phyloP scores from a whole-genome alignment of 1,284 basidiomycete species.

The Ganoderma resinaceum region DNA sequence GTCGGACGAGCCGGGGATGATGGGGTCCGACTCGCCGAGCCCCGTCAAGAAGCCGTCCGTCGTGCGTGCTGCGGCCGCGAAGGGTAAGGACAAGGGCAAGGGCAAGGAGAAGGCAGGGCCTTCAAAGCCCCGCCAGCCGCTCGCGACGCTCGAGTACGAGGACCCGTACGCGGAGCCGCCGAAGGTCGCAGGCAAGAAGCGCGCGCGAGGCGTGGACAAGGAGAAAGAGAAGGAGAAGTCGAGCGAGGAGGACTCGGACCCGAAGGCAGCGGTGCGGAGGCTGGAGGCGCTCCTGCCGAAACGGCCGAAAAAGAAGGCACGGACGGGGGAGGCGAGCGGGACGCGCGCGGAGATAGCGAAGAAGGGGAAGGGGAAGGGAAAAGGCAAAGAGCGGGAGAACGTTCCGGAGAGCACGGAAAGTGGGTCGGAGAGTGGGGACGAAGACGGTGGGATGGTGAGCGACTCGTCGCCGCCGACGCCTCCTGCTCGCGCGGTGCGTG shows the following conservation, averaged over 20 bases:
- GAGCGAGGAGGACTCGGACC: slow-evolving; percentile 33
- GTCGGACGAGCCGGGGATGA: slow-evolving; percentile 20
- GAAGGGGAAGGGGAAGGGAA: slow-evolving; percentile 16
- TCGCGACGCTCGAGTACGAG: slow-evolving; percentile 27
- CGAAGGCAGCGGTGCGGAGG: slow-evolving; percentile 30
- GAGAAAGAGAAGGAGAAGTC: slow-evolving; percentile 14
- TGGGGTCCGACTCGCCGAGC: slow-evolving; percentile 19
- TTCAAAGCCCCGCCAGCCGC: slow-evolving; percentile 15
- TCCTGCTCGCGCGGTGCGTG: slow-evolving; percentile 18
- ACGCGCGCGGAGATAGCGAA: slow-evolving; percentile 17
- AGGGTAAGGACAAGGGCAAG: not conserved
- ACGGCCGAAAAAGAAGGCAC: slow-evolving; percentile 24
- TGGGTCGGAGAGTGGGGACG: slow-evolving; percentile 11
- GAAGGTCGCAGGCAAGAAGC: slow-evolving; percentile 24
- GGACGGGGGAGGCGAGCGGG: slow-evolving; percentile 10
- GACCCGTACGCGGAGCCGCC: slow-evolving; percentile 4
- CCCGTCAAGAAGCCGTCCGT: slow-evolving; percentile 25
- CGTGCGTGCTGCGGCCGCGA: not conserved
- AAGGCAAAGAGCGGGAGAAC: slow-evolving; percentile 21
- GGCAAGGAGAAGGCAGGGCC: slow-evolving; percentile 9
- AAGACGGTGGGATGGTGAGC: slow-evolving; percentile 10
- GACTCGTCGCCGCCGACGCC: slow-evolving; percentile 24
- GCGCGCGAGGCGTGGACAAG: slow-evolving; percentile 27
- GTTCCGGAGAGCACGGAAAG: slow-evolving; percentile 13
- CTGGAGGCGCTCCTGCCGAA: slow-evolving; percentile 39